These are phyloP conservation scores for Chlorophyllum brunneum DNA, from an alignment of 768 basidiomycete species.

Conservation along the genomic window DNA sequence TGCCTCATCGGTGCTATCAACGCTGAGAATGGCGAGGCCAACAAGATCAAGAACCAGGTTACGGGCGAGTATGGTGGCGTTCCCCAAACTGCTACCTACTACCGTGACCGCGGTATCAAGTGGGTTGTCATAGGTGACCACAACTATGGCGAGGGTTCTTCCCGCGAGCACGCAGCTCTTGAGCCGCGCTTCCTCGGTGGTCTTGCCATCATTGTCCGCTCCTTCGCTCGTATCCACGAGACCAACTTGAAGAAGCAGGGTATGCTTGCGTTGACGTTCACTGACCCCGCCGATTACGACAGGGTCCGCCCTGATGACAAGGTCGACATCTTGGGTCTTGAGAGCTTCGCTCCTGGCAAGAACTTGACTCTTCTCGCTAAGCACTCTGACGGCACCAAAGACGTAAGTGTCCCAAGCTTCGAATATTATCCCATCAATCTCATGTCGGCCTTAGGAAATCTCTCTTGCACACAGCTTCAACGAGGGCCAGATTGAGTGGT, in stretches of 20 bases:
- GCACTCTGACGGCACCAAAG: constrained; percentile 76
- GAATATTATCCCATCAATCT: constrained; percentile 6
- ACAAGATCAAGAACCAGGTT: constrained; percentile 88
- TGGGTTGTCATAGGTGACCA: constrained; percentile 97
- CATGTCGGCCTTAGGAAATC: constrained; percentile 46
- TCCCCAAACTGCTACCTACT: constrained; percentile 80
- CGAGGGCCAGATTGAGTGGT: constrained; percentile 96
- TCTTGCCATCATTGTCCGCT: constrained; percentile 92
- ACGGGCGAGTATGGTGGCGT: constrained; percentile 86
- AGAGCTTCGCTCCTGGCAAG: constrained; percentile 88
- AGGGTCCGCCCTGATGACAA: constrained; percentile 84
- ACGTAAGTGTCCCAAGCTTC: constrained; percentile 35
- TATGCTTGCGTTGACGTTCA: constrained; percentile 95
- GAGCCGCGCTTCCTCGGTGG: constrained; percentile 96
- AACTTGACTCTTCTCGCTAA: constrained; percentile 79
- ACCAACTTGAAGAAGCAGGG: constrained; percentile 99
- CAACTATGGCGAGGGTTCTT: constrained; percentile 98
- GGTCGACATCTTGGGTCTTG: constrained; percentile 85
- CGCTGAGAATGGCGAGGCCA: constrained; percentile 91
- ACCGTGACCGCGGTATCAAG: constrained; percentile 86
- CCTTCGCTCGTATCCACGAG: constrained; percentile 97
- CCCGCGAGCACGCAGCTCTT: constrained; percentile 95
- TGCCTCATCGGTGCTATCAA: constrained; percentile 98
- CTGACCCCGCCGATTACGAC: constrained; percentile 90
- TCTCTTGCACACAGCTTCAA: constrained; percentile 91